These are phyloP conservation scores for Hymenoscyphus repandus DNA, from an alignment of 2,329 filamentous ascomycete species.

Conservation along the genomic window DNA sequence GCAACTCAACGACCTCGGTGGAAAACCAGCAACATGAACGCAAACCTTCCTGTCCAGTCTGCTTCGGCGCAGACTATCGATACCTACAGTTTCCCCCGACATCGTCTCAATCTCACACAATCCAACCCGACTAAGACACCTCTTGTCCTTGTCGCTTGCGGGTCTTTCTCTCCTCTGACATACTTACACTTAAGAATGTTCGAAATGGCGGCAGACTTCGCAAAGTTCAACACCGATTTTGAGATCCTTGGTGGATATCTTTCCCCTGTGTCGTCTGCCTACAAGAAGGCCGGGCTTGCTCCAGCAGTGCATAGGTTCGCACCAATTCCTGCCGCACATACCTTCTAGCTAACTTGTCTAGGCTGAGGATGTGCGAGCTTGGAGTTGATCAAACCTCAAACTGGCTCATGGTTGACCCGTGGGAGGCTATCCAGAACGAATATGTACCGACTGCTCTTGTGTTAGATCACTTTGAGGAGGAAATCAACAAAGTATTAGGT, in stretches of 20 bases:
- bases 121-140: conserved; percentile 51
- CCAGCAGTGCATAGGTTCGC: conserved; percentile 61
- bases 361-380: conserved; percentile 79
- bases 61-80: conserved; percentile 13
- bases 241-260: conserved; percentile 85
- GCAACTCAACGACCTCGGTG: neutral
- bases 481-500: conserved; percentile 75
- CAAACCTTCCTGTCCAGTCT: conserved; percentile 6
- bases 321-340: neutral
- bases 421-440: conserved; percentile 78
- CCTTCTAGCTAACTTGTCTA: conserved; percentile 25
- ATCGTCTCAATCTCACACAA: conserved; percentile 51
- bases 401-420: conserved; percentile 83
- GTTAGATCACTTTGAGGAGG: conserved; percentile 83
- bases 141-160: conserved; percentile 64
- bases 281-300: conserved; percentile 77
- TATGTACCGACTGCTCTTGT: conserved; percentile 89
- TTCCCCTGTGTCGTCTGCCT: conserved; percentile 45
- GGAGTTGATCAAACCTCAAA: conserved; percentile 69
- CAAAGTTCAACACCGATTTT: conserved; percentile 68
- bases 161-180: conserved; percentile 68
- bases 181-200: conserved; percentile 83
- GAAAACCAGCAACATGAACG: conserved; percentile 24
- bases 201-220: conserved; percentile 74
- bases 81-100: conserved; percentile 45